A percentile compares a stretch with the other conserved stretches of the same genome.
These are phyloP conservation scores for Piedraia hortae DNA, from an alignment of 2,329 filamentous ascomycete genomes.

Conservation along the genomic window DNA sequence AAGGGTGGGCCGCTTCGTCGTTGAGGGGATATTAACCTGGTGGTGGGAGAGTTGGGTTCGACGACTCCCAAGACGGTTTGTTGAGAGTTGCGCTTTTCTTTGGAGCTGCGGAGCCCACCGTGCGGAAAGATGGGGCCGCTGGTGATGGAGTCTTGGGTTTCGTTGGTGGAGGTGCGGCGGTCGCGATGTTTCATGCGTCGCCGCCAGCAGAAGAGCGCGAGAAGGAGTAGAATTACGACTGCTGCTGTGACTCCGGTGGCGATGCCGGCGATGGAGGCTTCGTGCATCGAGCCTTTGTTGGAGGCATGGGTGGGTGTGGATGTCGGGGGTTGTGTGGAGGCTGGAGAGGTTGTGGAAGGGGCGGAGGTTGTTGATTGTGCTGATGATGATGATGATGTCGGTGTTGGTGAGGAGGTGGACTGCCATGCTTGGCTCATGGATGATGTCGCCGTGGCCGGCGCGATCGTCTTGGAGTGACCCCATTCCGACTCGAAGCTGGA, in stretches of 20 bases:
- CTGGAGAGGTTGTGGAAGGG: conserved; percentile 1
- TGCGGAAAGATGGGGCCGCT: no score
- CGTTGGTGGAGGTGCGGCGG: no score
- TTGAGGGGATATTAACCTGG: no score
- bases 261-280: conserved; percentile 5
- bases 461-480: not conserved
- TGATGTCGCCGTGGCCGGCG: not conserved
- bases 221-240: conserved; percentile 3
- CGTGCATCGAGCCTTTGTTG: conserved; percentile 1
- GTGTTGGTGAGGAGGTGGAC: conserved; percentile 1
- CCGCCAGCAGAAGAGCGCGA: conserved; percentile 3
- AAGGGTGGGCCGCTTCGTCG: no score
- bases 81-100: no score
- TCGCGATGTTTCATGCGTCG: no score
- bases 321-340: not conserved
- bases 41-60: no score
- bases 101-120: no score
- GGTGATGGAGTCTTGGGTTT: no score
- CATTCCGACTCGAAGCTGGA: conserved; percentile 3
- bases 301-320: not conserved
- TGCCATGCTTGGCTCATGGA: not conserved
- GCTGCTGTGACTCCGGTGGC: conserved; percentile 4
- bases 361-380: no score
- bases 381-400: not conserved
- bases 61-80: no score